Conservation (phyloP, 345 rosid genomes). For the Citrus unshiu region DNA sequence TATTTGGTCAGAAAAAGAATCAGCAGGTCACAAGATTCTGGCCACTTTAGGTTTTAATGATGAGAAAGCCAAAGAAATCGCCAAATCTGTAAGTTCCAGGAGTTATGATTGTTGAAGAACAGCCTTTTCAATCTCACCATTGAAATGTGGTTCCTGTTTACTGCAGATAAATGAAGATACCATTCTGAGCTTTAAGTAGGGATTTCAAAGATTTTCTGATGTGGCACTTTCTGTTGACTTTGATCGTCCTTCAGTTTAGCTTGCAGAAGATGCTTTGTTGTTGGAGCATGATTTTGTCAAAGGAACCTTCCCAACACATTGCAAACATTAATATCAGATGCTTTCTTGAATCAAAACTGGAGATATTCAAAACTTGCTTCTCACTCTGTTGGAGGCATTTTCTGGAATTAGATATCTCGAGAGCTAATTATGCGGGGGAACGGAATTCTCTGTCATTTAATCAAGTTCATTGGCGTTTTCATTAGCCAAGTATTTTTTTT, state of each 20-base stretch:
- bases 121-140: not conserved
- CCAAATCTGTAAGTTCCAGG: conserved; percentile 49
- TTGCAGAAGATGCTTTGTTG: not conserved
- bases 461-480: not conserved
- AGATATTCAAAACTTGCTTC: not conserved
- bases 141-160: conserved; percentile 13
- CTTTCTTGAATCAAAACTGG: conserved; percentile 1
- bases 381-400: not conserved
- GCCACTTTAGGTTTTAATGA: conserved; percentile 67
- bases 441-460: not conserved
- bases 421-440: not conserved
- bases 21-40: conserved; percentile 74
- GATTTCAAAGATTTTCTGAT: conserved; percentile 4
- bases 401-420: not conserved
- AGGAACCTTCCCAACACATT: not conserved
- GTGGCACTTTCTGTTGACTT: not conserved
- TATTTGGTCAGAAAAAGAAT: conserved; percentile 70
- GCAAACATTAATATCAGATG: not conserved
- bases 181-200: conserved; percentile 41
- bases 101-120: not conserved
- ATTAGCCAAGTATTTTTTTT: not conserved
- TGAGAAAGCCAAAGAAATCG: conserved; percentile 75
- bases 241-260: not conserved
- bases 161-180: conserved; percentile 64
- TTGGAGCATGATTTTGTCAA: not conserved